Evolutionary conservation across 2,329 filamentous ascomycete species (phyloP), one percentile per base, ranked within the genome.

Genomic region (Fusarium sp.): DNA sequence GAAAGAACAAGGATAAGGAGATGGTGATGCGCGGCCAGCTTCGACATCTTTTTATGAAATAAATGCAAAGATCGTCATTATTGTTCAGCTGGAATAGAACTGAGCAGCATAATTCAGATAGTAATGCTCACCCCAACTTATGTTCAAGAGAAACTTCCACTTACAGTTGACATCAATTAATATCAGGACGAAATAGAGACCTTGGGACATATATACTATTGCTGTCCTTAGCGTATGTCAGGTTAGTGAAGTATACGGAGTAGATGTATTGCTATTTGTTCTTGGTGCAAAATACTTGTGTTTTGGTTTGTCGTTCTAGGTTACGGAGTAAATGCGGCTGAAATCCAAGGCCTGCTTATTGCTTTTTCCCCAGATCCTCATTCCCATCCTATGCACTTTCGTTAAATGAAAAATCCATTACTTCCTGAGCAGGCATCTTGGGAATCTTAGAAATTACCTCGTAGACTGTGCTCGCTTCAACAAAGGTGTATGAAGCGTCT

Each of bases 391-490:
- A 9, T 6, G 4, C 14, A 7, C 22, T 14, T n/a, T 3, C 6
- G 5, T 17, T 15, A 0, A 42, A 15, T 15, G 1, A 7, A 8
- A 8, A 8, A 4, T 1, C 2, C 18, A 20, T 12, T 13, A 1
- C 20, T 20, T 8, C 18, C 18, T 20, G 11, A 20, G 6, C 8
- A 12, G 18, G 18, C 18, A 39, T 39, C 1, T 12, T 0, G 11
- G 1, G 18, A 13, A 20, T 0, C 18, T 13, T 39, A 0, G 18
- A 13, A 20, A 41, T 8, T 2, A 14, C 20, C 1, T 9, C 0
- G 20, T 9, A 39, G 18, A 13, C 10, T 1, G 11, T 39, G 38
- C 38, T 39, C 7, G 7, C 38, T 24, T 44, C 15, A 12, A 8
- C 2, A 0, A 44, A 24, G 6, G 32, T 26, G 20, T 26, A 4